A percentile compares a stretch with the other conserved stretches of the same genome.
Evolutionary conservation across 2,329 filamentous ascomycete genomes (phyloP).

Genomic region (Fusarium incarnatum): DNA sequence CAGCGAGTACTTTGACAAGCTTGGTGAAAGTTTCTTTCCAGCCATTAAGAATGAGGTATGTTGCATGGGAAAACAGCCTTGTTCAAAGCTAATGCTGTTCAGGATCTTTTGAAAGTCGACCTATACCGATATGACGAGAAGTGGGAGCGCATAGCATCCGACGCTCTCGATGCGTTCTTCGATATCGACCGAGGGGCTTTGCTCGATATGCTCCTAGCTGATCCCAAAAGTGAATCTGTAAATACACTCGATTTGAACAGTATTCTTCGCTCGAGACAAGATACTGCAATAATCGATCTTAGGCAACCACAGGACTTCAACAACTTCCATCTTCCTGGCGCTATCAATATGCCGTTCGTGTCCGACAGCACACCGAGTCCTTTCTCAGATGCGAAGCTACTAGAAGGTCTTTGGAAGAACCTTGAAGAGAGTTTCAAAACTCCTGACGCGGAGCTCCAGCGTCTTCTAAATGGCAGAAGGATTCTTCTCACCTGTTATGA

Average conservation of each 20-base stretch:
- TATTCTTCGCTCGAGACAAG: conserved; percentile 36
- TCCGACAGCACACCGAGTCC: conserved; percentile 54
- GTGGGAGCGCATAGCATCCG: conserved; percentile 40
- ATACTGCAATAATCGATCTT: conserved; percentile 58
- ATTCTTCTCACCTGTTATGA: conserved; percentile 64
- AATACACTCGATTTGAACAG: conserved; percentile 6
- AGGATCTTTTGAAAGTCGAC: conserved; percentile 45
- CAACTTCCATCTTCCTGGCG: conserved; percentile 56
- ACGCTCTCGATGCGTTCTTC: conserved; percentile 29
- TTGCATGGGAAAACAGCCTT: background rate
- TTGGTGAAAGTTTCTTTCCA: conserved; percentile 61
- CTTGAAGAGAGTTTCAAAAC: conserved; percentile 58
- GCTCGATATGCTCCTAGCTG: conserved; percentile 21
- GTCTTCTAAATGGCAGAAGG: conserved; percentile 48
- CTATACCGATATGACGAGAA: conserved; percentile 45
- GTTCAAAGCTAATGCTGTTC: background rate
- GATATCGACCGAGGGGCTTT: conserved; percentile 27
- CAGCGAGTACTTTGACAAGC: conserved; percentile 68
- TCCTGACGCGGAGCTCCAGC: conserved; percentile 32
- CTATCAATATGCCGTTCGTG: conserved; percentile 59
- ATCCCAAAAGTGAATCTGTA: conserved; percentile 1
- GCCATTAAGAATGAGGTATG: conserved; percentile 58
- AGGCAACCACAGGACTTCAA: conserved; percentile 57
- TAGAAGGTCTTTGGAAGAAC: conserved; percentile 60
- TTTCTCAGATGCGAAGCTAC: conserved; percentile 57